phyloP scores from a whole-genome alignment of 805 yeast species.

The Candida schatavii region DNA sequence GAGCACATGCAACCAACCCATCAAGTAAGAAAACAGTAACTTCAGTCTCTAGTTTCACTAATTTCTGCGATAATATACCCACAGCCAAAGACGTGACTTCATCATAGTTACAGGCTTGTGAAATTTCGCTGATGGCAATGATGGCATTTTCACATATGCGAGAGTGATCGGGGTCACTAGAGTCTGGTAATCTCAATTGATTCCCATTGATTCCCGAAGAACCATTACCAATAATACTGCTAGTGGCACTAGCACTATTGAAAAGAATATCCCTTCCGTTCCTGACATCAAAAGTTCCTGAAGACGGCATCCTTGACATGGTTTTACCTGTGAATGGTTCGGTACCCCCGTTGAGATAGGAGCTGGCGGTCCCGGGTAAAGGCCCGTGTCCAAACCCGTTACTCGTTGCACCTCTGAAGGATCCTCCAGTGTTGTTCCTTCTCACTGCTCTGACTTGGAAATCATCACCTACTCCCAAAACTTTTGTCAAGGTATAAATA shows the following conservation, averaged over 20 bases:
- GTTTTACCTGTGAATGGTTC: no score
- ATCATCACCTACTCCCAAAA: conserved; percentile 56
- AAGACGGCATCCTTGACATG: conserved; percentile 2
- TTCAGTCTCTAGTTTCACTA: conserved; percentile 45
- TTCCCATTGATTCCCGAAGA: neutral
- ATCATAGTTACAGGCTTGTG: conserved; percentile 63
- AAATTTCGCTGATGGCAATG: conserved; percentile 62
- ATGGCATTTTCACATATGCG: conserved; percentile 63
- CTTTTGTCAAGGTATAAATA: conserved; percentile 77
- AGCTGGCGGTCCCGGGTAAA: neutral
- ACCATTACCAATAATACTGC: conserved; percentile 4
- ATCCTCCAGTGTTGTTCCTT: conserved; percentile 15
- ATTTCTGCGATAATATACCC: conserved; percentile 79
- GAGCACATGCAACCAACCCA: conserved; percentile 64
- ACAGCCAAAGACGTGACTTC: conserved; percentile 75
- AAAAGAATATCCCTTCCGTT: no score
- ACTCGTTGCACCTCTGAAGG: neutral
- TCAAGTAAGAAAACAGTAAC: conserved; percentile 54
- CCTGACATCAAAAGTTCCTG: conserved; percentile 15
- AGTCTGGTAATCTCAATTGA: neutral
- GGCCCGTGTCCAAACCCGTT: neutral
- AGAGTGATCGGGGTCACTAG: conserved; percentile 26
- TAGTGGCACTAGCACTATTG: conserved; percentile 5
- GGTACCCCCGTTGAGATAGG: neutral
- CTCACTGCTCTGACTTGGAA: conserved; percentile 21